Conservation (phyloP, 2,329 filamentous ascomycete species). For the Aureobasidium sp. region DNA sequence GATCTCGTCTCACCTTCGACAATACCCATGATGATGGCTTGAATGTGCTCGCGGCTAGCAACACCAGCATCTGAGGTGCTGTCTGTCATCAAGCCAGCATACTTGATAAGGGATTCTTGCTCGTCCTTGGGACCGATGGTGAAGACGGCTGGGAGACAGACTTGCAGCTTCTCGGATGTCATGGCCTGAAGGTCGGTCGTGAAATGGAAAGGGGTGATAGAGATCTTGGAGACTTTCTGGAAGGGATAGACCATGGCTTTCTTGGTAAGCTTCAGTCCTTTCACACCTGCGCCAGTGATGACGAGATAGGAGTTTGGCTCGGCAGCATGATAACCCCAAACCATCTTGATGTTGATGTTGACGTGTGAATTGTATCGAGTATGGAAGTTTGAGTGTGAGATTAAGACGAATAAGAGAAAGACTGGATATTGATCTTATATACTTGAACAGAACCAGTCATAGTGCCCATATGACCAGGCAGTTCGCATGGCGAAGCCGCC, state of each 20-base stretch:
- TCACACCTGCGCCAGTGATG: conserved; percentile 70
- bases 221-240: conserved; percentile 40
- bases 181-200: conserved; percentile 76
- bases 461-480: no score
- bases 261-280: conserved; percentile 69
- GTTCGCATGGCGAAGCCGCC: background rate
- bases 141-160: conserved; percentile 73
- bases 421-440: background rate
- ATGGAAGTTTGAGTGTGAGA: background rate
- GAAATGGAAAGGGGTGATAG: conserved; percentile 48
- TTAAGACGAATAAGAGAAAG: background rate
- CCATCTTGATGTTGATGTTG: background rate
- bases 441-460: background rate
- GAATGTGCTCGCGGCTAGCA: conserved; percentile 55
- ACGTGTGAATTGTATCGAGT: background rate
- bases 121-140: conserved; percentile 75
- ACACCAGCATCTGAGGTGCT: conserved; percentile 16
- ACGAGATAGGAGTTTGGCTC: conserved; percentile 78
- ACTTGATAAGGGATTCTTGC: conserved; percentile 63
- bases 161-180: conserved; percentile 82
- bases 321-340: conserved; percentile 41
- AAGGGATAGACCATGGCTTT: conserved; percentile 64
- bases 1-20: conserved; percentile 83
- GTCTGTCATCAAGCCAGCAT: conserved; percentile 41
- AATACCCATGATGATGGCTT: conserved; percentile 81